phyloP scores from a whole-genome alignment of 1,284 basidiomycete genomes.

The Testicularia cyperi region DNA sequence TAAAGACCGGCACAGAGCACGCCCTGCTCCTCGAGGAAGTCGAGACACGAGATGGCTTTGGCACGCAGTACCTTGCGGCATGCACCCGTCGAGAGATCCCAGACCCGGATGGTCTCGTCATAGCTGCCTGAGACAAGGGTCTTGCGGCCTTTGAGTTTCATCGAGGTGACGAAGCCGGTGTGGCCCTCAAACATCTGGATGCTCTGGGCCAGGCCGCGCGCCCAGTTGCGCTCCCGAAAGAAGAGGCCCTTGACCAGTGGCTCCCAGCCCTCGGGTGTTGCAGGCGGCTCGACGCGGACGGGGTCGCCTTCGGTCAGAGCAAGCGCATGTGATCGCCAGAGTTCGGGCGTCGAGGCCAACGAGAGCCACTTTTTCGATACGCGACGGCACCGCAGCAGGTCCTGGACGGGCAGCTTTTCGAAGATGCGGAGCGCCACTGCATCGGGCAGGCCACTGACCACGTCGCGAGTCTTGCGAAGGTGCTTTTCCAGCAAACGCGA shows the following conservation, averaged over 20 bases:
- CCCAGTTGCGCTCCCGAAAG: slow-evolving; percentile 83
- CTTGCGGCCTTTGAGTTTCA: slow-evolving; percentile 69
- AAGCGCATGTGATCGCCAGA: slow-evolving; percentile 78
- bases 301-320: slow-evolving; percentile 75
- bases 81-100: slow-evolving; percentile 67
- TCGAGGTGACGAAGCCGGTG: slow-evolving; percentile 81
- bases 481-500: slow-evolving; percentile 72
- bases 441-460: slow-evolving; percentile 73
- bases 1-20: slow-evolving; percentile 89
- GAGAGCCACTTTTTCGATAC: slow-evolving; percentile 76
- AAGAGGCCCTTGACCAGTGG: slow-evolving; percentile 77
- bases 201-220: slow-evolving; percentile 68
- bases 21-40: slow-evolving; percentile 80
- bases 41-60: slow-evolving; percentile 85
- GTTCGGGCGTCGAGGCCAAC: slow-evolving; percentile 69
- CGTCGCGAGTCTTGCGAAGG: slow-evolving; percentile 74
- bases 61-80: slow-evolving; percentile 77
- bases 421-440: slow-evolving; percentile 71
- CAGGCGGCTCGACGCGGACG: slow-evolving; percentile 49
- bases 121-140: slow-evolving; percentile 80
- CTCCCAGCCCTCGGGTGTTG: slow-evolving; percentile 61
- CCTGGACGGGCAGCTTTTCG: slow-evolving; percentile 68
- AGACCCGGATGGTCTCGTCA: slow-evolving; percentile 67
- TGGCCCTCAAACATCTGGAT: slow-evolving; percentile 79
- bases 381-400: slow-evolving; percentile 62